phyloP scores from a whole-genome alignment of 305 asterid genomes.

The Fraxinus dipetala region DNA sequence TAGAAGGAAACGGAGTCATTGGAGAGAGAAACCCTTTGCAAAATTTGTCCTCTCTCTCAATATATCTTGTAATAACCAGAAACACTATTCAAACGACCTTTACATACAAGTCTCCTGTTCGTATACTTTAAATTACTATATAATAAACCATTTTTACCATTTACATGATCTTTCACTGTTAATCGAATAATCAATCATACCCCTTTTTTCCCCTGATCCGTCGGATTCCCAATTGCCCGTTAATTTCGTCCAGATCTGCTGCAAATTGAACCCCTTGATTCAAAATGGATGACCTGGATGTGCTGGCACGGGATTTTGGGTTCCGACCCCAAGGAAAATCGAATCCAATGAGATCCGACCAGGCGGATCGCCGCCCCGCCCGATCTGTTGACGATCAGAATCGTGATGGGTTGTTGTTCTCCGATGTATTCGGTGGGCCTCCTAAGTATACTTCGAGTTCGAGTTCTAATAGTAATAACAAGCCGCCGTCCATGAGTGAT shows the following conservation, averaged over 20 bases:
- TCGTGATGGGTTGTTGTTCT: slow-evolving; percentile 33
- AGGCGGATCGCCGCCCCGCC: slow-evolving; percentile 26
- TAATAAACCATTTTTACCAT: slow-evolving; percentile 18
- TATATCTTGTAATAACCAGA: slow-evolving; percentile 21
- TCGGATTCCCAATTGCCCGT: slow-evolving; percentile 44
- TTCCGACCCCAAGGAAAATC: slow-evolving; percentile 72
- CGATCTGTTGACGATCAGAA: slow-evolving; percentile 56
- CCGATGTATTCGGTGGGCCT: slow-evolving; percentile 73
- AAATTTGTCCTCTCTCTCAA: slow-evolving; percentile 27
- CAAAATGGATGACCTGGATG: slow-evolving; percentile 82
- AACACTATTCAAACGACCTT: slow-evolving; percentile 11
- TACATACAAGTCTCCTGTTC: slow-evolving; percentile 21
- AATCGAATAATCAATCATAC: slow-evolving; percentile 15
- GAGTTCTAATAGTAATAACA: slow-evolving; percentile 26
- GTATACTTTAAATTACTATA: background rate
- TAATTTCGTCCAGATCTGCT: slow-evolving; percentile 39
- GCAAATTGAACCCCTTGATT: slow-evolving; percentile 19
- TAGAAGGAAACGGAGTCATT: background rate
- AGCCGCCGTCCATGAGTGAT: slow-evolving; percentile 38
- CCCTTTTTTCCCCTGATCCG: slow-evolving; percentile 5
- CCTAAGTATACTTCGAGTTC: slow-evolving; percentile 50
- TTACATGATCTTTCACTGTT: slow-evolving; percentile 21
- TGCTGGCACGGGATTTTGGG: slow-evolving; percentile 70
- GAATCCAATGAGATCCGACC: slow-evolving; percentile 73
- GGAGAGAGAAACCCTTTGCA: slow-evolving; percentile 39